These are phyloP conservation scores for Lactifluus subvellereus DNA, from an alignment of 768 basidiomycete species.

Conservation along the genomic window DNA sequence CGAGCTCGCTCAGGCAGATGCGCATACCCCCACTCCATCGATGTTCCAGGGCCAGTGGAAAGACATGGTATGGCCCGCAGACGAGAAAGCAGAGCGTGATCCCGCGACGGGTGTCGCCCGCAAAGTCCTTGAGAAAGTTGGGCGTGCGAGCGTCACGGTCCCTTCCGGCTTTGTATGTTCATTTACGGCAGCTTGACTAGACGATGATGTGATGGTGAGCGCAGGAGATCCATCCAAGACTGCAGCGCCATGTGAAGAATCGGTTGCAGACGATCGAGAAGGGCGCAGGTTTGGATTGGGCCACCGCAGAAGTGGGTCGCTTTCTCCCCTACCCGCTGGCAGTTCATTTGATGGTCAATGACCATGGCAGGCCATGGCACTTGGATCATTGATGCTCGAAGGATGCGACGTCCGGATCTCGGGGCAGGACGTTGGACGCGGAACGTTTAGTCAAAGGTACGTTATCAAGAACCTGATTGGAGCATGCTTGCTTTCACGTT, in stretches of 20 bases:
- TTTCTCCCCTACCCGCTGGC: neutral
- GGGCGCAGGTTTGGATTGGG: slow-evolving; percentile 79
- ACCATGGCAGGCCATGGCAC: slow-evolving; percentile 66
- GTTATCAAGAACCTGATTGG: slow-evolving; percentile 8
- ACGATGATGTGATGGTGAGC: neutral
- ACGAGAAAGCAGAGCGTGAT: slow-evolving; percentile 42
- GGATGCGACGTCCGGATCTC: slow-evolving; percentile 84
- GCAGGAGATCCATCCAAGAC: slow-evolving; percentile 73
- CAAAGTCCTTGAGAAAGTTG: slow-evolving; percentile 51
- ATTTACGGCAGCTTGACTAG: neutral
- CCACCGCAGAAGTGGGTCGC: slow-evolving; percentile 70
- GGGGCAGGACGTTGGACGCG: slow-evolving; percentile 88
- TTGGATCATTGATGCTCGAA: slow-evolving; percentile 78
- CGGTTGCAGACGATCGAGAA: slow-evolving; percentile 63
- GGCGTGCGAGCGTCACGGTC: slow-evolving; percentile 58
- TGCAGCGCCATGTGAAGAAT: slow-evolving; percentile 74
- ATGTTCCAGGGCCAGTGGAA: slow-evolving; percentile 67
- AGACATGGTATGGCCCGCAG: slow-evolving; percentile 53
- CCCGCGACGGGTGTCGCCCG: slow-evolving; percentile 65
- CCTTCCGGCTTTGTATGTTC: slow-evolving; percentile 58
- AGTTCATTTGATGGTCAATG: neutral
- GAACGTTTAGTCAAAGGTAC: slow-evolving; percentile 79
- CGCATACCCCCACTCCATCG: slow-evolving; percentile 45
- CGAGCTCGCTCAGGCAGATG: slow-evolving; percentile 46
- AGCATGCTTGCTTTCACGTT: neutral